Evolutionary conservation across 345 rosid genomes (phyloP).

Genomic region (Litchi chinensis): DNA sequence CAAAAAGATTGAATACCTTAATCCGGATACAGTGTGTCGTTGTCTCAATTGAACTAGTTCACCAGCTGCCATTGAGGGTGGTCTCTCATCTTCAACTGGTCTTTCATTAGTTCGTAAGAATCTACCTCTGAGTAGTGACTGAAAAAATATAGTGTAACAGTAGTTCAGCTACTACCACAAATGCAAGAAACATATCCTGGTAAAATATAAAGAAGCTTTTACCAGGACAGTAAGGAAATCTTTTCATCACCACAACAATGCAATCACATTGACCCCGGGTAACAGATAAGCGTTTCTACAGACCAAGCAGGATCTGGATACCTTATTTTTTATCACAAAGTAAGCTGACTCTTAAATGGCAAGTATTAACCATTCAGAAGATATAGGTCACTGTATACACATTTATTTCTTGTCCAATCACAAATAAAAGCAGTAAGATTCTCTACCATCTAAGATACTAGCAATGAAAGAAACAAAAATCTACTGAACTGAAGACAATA

Average conservation of each 20-base stretch:
- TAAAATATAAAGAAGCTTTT: neutral
- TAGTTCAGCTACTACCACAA: slow-evolving; percentile 2
- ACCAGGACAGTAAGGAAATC: neutral
- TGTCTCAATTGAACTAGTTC: slow-evolving; percentile 91
- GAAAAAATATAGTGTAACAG: slow-evolving; percentile 33
- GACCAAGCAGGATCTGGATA: neutral
- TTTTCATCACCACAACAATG: neutral
- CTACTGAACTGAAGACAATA: neutral
- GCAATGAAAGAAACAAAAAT: neutral
- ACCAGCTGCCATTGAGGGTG: slow-evolving; percentile 74
- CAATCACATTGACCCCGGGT: neutral
- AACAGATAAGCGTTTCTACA: neutral
- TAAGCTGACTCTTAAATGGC: neutral
- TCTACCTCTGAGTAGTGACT: slow-evolving; percentile 96
- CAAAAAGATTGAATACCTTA: slow-evolving; percentile 57
- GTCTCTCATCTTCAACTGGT: slow-evolving; percentile 75
- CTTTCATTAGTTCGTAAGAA: slow-evolving; percentile 81
- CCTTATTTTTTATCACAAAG: neutral
- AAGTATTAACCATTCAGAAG: neutral
- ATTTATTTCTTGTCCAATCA: neutral
- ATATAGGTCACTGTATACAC: neutral
- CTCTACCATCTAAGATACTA: neutral
- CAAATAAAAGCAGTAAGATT: neutral
- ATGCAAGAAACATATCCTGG: slow-evolving; percentile 13
- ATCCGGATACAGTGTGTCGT: slow-evolving; percentile 88